Base-by-base conservation (phyloP, 1,139 yeast species). In the Saccharomycopsis hybrid region DNA sequence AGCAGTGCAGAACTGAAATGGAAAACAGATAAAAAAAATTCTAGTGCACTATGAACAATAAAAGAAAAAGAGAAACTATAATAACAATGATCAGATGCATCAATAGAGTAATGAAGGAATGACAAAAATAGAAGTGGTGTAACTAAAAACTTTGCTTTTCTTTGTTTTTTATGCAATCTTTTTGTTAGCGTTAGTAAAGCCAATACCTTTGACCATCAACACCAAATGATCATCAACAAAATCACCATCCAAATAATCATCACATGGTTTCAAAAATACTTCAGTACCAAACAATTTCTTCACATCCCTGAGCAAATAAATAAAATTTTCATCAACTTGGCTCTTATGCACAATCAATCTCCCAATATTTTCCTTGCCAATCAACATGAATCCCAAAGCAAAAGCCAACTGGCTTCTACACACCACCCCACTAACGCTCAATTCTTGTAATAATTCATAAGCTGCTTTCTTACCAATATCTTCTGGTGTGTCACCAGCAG, bases 351-450 rank as follows among this genome's bases (percentile, higher is more conserved):
- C 69, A 56, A 84, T 75, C 48, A 92, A 64, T 61, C 97, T 76
- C n/a, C 98, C 97, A 44, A 92, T 77, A 65, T 92, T 97, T 65
- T 92, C 98, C 59, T 87, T 87, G 29, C 98, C 97, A 46, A 94
- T 79, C 1, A 86, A 80, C 97, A 94, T 92, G 62, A 76, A 80
- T 2, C 80, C 77, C 43, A 89, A 67, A 0, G 88, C 83, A 58
- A 87, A 66, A 44, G 78, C 74, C 47, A 86, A 67, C 64, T 87
- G 96, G 58, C 74, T 76, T 60, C 92, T 74, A 25, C 95, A 89
- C 18, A 87, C 76, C 40, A 81, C 82, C 9, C 88, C 86, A 53
- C 95, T 80, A 35, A 73, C 71, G 3, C 82, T 71, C 39, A 92
- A 72, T 61, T 88, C 95, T 54, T 89, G 85, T 46, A 92, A 69